Base-by-base conservation (phyloP, 2,329 filamentous ascomycete genomes). In the Fusarium hainanense region DNA sequence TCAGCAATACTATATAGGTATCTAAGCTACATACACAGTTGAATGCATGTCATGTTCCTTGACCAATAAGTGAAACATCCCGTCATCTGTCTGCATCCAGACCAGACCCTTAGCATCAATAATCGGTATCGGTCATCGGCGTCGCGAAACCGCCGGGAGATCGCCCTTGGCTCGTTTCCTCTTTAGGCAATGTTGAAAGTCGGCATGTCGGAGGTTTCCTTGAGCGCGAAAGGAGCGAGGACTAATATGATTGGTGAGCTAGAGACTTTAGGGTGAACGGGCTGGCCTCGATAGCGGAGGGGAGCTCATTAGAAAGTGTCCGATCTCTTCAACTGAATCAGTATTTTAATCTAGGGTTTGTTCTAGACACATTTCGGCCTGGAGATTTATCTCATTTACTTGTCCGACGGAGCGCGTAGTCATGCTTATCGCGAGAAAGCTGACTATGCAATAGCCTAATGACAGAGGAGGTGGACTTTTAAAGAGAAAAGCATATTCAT, bases 171-270 rank as follows among this genome's bases (percentile, higher is more conserved):
- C 28, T 37, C 44, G 14, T 70, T 74, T 52, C 72, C 72, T 46
- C 32, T 71, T 71, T 61, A 28, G 69, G 68, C 18, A 54, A 40
- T 43, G 21, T 37, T 30, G 23, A 43, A 46, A 42, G 50, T 48
- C 56, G 57, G 57, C 59, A 62, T 34, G 68, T 75, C 73, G 73
- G 73, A 46, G 63, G 54, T 74, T 71, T 49, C 60, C 52, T 48
- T 72, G 48, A 55, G 68, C 73, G 73, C 73, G 73, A 75, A 40
- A 63, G 41, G 51, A 56, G 65, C 54, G 41, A 55, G 52, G 40
- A 25, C 32, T 34, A 20, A 21, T 20, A 11, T 70, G 63, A 70
- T 69, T 69, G 62, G 66, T 20, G 25, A 47, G 32, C 34, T 59
- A 37, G 20, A 28, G 30, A 51, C 20, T n/a, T 37, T 27, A 21